Evolutionary conservation across 148 eudicot species (phyloP), one percentile per base, ranked within the genome.

Genomic region (Vaccinium darrowii): DNA sequence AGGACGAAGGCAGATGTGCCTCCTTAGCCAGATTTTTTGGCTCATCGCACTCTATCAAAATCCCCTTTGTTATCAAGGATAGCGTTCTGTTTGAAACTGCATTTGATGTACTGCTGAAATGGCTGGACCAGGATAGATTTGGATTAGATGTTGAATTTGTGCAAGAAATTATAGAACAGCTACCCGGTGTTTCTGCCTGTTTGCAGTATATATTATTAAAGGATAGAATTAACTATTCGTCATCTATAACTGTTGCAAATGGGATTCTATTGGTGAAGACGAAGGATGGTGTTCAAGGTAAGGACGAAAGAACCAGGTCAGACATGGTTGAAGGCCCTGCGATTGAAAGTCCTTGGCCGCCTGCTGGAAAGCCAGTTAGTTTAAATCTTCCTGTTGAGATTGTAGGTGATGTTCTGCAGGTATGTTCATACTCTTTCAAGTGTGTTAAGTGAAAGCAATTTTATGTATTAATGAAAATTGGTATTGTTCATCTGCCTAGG

Each of bases 61-160:
- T 91, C 60, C 93, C 94, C 30, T 77, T 83, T 84, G 79, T 86
- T 76, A 89, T 87, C 43, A 78, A 78, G 78, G 86, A 56, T 63
- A 82, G 82, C 49, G 79, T 86, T 13, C 88, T 87, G 78, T 87
- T 90, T 87, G 88, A 85, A n/a, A 56, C 79, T 85, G 80, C 86
- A 36, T 74, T 82, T 13, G 91, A 88, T 82, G 83, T 77, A 75
- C 82, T 93, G 80, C 60, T 79, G 72, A 86, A 82, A 85, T 94
- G 94, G 97, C 86, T 94, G 86, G 89, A 87, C 77, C 57, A 86
- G 81, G 97, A 94, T 86, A 90, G 97, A 80, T 92, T 90, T 82
- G 96, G 97, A 47, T 89, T 94, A 83, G 93, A 94, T 85, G 85
- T 84, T 57, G 93, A 84, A 51, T 94, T 94, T 87, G 97, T 94